phyloP scores from a whole-genome alignment of 176 grass and related monocot species.

The Aegilops sharonensis region DNA sequence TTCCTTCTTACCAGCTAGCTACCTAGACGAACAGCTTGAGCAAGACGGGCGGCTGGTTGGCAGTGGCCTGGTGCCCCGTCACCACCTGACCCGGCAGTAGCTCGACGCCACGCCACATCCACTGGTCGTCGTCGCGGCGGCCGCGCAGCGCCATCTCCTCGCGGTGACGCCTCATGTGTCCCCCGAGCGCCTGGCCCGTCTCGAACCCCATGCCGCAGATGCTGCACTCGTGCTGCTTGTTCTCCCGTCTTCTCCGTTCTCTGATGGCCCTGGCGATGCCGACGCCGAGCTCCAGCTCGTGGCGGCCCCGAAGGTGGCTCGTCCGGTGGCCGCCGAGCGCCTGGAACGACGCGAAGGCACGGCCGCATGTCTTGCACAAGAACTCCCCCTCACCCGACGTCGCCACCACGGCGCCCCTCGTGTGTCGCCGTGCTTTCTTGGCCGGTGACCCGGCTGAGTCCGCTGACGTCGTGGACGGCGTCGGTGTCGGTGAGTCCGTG shows the following conservation, averaged over 20 bases:
- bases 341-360: conserved; percentile 56
- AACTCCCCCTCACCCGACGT: conserved; percentile 46
- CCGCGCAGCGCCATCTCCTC: conserved; percentile 1
- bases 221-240: conserved; percentile 50
- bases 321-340: conserved; percentile 63
- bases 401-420: neutral
- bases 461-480: neutral
- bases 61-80: neutral
- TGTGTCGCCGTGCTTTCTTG: neutral
- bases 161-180: conserved; percentile 63
- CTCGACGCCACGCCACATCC: neutral
- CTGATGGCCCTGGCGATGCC: conserved; percentile 15
- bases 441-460: neutral
- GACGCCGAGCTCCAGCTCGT: conserved; percentile 47
- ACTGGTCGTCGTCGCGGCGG: neutral
- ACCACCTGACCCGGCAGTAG: neutral
- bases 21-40: neutral
- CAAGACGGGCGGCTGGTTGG: neutral
- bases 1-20: neutral
- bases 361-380: conserved; percentile 51
- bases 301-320: neutral
- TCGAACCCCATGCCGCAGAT: conserved; percentile 59
- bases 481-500: neutral
- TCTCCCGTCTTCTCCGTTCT: conserved; percentile 1
- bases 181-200: conserved; percentile 61